Base-by-base conservation (phyloP, 352 stramenopile genomes). In the Pythium guiyangense region DNA sequence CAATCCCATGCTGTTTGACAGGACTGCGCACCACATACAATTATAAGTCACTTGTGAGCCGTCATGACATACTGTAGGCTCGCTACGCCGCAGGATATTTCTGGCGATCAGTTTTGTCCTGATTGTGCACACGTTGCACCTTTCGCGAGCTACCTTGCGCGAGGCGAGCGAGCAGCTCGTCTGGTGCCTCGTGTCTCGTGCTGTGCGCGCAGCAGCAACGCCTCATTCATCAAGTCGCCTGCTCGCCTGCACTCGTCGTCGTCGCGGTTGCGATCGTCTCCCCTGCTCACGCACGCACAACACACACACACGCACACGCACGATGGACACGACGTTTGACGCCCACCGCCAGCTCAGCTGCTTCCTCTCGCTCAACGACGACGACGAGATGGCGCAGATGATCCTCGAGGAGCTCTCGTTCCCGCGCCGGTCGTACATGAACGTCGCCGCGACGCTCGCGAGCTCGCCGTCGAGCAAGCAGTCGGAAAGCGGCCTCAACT, bases 351-450 rank as follows among this genome's bases (percentile, higher is more conserved):
- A 89, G 69, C 69, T 91, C 34, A 78, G 77, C 69, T 86, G 71
- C 64, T 91, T 91, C 64, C 74, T 91, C 58, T 78, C 74, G 31
- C 66, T 89, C 37, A 69, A 59, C 29, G 74, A 78, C 43, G 73
- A 89, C 63, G 81, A 91, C 66, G 81, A 91, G 63, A 73, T 90
- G 70, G 69, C 77, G 56, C 80, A 88, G 64, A 54, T 86, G 43
- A 87, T 90, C 55, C 80, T 88, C 51, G 77, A 90, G 12, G 77
- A 90, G 57, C 70, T 90, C 25, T 77, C 73, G 46, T 74, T 83
- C 58, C 70, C 71, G 39, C 76, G 77, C 42, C 69, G 71, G 47
- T 76, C 77, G 53, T 90, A 82, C 66, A 73, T 70, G 39, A 73
- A 77, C 51, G 74, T 90, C 50, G 67, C 74, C 31, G 79, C 79